Base-by-base conservation (phyloP, 225 moss, liverwort and hornwort genomes). In the Pseudoscleropodium purum region DNA sequence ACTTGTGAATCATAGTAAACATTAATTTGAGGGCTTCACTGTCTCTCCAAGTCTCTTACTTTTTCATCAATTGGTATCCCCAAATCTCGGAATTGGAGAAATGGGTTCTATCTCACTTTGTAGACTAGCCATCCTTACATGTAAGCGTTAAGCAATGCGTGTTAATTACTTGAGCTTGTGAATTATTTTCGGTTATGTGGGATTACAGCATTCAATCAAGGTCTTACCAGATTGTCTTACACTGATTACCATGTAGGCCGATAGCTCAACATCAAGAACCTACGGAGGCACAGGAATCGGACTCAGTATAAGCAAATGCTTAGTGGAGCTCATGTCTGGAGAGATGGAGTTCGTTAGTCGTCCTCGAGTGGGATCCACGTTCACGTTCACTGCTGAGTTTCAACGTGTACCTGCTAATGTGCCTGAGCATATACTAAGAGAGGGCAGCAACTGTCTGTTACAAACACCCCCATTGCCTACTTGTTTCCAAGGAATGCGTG, bases 271-370 rank as follows among this genome's bases (percentile, higher is more conserved):
- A 85, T 95, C 95, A 85, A 93, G 95, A 88, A 95, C 93, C 52
- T 95, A 95, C 52, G 95, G 95, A 85, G 95, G 95, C 88, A 95
- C 95, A 77, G 95, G 95, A 68, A 95, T 95, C 70, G 95, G 95
- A 81, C 90, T 95, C 75, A 95, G 95, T 87, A 95, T 95, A 87
- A 95, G 95, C 81, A 84, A 89, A 74, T 93, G 94, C 89, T 83
- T 95, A 84, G 95, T 95, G 52, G 95, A 95, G 88, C 90, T 95
- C 80, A 95, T 95, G 95, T 90, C 83, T n/a, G 95, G 95, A 61
- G 92, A 95, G 88, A 95, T 95, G 95, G 90, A 75, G 25, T 95
- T 95, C 61, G 91, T 93, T 34, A 95, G 95, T 90, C 89, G 83
- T 75, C 95, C 92, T 49, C 85, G 88, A 47, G 92, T 95, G 70